Evolutionary conservation across 257 asterid genomes (phyloP).

Genomic region (Asclepias syriaca): DNA sequence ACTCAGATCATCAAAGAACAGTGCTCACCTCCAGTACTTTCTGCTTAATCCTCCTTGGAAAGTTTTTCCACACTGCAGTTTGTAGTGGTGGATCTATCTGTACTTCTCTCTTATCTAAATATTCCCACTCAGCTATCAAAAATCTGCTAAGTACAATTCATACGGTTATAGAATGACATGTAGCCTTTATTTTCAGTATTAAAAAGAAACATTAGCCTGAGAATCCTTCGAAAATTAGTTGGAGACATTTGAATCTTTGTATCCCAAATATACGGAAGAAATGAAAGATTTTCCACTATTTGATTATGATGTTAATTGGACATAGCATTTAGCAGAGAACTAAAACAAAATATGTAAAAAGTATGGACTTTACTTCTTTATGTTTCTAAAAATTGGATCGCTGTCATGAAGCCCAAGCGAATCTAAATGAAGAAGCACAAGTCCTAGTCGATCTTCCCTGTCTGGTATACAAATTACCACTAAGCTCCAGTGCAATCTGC

Average conservation of each 20-base stretch:
- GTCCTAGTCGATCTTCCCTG: conserved; percentile 64
- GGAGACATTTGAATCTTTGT: neutral
- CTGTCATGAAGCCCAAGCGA: conserved; percentile 70
- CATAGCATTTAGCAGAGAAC: neutral
- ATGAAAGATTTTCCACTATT: neutral
- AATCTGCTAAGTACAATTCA: conserved; percentile 45
- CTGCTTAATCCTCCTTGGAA: conserved; percentile 47
- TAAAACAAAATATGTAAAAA: neutral
- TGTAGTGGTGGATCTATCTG: conserved; percentile 44
- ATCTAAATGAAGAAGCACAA: conserved; percentile 82
- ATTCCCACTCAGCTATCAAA: conserved; percentile 72
- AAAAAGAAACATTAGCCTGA: neutral
- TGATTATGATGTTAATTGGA: neutral
- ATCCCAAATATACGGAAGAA: neutral
- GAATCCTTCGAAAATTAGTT: neutral
- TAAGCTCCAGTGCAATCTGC: conserved; percentile 97
- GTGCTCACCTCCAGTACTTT: conserved; percentile 53
- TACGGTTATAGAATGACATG: neutral
- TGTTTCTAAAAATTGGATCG: conserved; percentile 47
- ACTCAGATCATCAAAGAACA: neutral
- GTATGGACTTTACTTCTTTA: conserved; percentile 45
- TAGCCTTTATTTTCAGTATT: neutral
- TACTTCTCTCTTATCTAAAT: conserved; percentile 35
- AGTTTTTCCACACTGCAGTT: conserved; percentile 51
- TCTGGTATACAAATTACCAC: conserved; percentile 77